These are phyloP conservation scores for Myriosclerotinia scirpicola DNA, from an alignment of 2,329 filamentous ascomycete species.

Conservation along the genomic window DNA sequence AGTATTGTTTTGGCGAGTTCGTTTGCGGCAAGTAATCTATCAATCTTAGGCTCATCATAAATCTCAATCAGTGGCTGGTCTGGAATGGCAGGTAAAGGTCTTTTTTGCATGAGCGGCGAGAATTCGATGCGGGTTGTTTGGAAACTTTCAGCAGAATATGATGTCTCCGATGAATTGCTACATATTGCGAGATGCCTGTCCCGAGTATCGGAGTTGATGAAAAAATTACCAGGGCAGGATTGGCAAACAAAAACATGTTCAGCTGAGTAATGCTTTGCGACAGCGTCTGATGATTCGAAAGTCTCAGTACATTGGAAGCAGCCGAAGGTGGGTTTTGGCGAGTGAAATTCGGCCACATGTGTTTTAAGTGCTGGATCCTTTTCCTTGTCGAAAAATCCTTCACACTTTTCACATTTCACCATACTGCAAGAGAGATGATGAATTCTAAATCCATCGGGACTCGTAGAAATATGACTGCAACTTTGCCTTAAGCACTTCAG, in stretches of 20 bases:
- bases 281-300: not conserved
- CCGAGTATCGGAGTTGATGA: not conserved
- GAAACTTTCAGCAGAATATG: constrained; percentile 7
- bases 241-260: constrained; percentile 10
- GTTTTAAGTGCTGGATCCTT: not conserved
- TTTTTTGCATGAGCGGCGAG: not conserved
- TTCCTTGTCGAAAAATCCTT: not conserved
- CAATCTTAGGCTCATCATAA: not conserved
- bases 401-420: not conserved
- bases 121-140: not conserved
- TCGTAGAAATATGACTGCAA: not conserved
- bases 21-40: not conserved
- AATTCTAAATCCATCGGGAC: not conserved
- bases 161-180: not conserved
- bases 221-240: not conserved
- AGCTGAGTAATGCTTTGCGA: not conserved
- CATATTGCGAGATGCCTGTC: constrained; percentile 5
- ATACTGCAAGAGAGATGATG: not conserved
- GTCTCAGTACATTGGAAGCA: constrained; percentile 1
- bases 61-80: not conserved
- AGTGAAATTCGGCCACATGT: not conserved
- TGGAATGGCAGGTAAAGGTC: not conserved
- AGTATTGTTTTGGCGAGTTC: not conserved
- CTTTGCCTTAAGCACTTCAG: not conserved
- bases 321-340: not conserved